Evolutionary conservation across 140 eudicot genomes (phyloP).

Genomic region (Bidens hawaiensis): DNA sequence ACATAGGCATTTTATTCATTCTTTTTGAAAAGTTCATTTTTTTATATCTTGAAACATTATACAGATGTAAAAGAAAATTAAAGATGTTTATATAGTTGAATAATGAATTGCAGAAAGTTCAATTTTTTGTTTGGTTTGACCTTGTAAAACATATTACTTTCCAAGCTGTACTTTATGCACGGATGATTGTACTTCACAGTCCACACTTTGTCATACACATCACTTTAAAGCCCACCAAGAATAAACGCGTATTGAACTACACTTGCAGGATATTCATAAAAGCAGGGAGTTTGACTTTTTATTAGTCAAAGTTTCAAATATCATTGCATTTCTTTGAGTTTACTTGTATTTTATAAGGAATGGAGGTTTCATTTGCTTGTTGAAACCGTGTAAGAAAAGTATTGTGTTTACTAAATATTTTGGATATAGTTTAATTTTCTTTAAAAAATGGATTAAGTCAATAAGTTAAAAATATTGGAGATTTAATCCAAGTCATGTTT

Average conservation of each 20-base stretch:
- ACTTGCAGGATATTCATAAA: slow-evolving; percentile 5
- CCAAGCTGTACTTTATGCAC: slow-evolving; percentile 13
- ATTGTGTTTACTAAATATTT: no score
- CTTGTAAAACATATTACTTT: slow-evolving; percentile 5
- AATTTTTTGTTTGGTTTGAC: not conserved
- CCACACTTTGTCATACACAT: slow-evolving; percentile 5
- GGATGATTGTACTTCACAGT: not conserved
- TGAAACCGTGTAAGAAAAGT: slow-evolving; percentile 28
- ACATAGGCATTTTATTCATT: slow-evolving; percentile 45
- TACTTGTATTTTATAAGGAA: slow-evolving; percentile 23
- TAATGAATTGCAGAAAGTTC: slow-evolving; percentile 24
- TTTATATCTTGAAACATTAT: slow-evolving; percentile 19
- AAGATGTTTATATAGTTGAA: slow-evolving; percentile 28
- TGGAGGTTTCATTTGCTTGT: slow-evolving; percentile 22
- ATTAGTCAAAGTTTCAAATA: slow-evolving; percentile 14
- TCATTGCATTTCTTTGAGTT: slow-evolving; percentile 8
- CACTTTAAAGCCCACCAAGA: slow-evolving; percentile 8
- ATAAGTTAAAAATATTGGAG: not conserved
- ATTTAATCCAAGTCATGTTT: not conserved
- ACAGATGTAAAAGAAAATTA: slow-evolving; percentile 17
- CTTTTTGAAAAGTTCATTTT: slow-evolving; percentile 22
- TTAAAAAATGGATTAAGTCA: not conserved
- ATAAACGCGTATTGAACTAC: slow-evolving; percentile 15
- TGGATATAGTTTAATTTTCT: not conserved
- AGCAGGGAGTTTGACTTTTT: slow-evolving; percentile 13